Conservation (phyloP, 192 early-diverging fungal genomes). For the Podochytrium sp. region DNA sequence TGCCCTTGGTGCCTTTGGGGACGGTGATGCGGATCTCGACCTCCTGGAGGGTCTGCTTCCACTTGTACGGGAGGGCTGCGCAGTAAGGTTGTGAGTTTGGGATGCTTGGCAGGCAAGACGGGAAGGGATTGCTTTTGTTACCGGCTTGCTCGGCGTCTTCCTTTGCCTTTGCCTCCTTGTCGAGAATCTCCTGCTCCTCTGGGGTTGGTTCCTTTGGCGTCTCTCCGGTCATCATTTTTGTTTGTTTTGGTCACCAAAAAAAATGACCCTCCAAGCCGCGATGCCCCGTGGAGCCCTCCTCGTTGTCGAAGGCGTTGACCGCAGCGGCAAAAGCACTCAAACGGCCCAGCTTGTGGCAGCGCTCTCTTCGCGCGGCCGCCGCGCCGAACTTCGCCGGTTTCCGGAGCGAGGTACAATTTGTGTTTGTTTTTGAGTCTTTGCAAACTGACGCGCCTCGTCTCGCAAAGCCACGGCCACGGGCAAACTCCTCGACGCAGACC, state of each 20-base stretch:
- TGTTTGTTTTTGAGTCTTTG: background rate
- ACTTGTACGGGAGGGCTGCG: slow-evolving; percentile 71
- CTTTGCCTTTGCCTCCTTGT: slow-evolving; percentile 30
- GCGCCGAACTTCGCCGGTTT: no score
- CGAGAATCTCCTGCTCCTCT: slow-evolving; percentile 41
- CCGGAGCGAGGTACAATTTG: no score
- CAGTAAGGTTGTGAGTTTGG: background rate
- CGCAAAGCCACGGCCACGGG: slow-evolving; percentile 87
- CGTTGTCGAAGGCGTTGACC: slow-evolving; percentile 88
- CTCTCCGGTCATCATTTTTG: slow-evolving; percentile 26
- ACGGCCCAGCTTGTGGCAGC: slow-evolving; percentile 71
- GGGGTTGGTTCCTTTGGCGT: background rate
- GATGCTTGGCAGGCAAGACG: background rate
- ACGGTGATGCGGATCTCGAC: slow-evolving; percentile 77
- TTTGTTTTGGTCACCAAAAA: background rate
- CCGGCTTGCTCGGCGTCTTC: slow-evolving; percentile 51
- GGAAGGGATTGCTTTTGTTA: no score
- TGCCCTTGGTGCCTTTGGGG: slow-evolving; percentile 70
- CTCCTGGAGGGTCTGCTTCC: slow-evolving; percentile 84
- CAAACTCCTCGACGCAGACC: slow-evolving; percentile 83
- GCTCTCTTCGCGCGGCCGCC: no score
- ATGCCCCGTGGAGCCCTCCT: slow-evolving; percentile 79
- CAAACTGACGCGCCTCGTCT: background rate
- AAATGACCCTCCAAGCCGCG: background rate
- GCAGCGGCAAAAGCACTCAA: slow-evolving; percentile 92